Evolutionary conservation across 208 protist genomes (phyloP).

Genomic region (Vickermania spadyakhi): DNA sequence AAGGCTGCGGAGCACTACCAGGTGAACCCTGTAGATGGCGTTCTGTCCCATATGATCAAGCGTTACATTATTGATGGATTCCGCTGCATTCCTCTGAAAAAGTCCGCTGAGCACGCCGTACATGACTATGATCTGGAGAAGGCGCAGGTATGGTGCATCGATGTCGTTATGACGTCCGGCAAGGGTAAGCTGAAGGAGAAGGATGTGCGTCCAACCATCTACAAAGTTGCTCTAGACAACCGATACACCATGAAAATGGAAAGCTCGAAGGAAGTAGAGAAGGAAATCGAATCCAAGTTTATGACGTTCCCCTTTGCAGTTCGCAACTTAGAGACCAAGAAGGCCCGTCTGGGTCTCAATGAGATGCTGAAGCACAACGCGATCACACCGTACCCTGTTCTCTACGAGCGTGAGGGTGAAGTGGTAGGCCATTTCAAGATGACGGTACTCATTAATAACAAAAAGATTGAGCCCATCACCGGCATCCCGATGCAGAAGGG

Average conservation of each 20-base stretch:
- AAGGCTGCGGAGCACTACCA: conserved; percentile 92
- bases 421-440: conserved; percentile 88
- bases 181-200: conserved; percentile 89
- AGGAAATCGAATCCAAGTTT: conserved; percentile 93
- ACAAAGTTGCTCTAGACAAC: conserved; percentile 93
- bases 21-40: conserved; percentile 93
- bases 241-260: conserved; percentile 97
- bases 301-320: conserved; percentile 95
- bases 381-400: conserved; percentile 95
- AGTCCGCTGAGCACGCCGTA: conserved; percentile 89
- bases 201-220: conserved; percentile 87
- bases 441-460: conserved; percentile 84
- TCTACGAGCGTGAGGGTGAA: conserved; percentile 92
- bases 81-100: conserved; percentile 92
- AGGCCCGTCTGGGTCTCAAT: conserved; percentile 89
- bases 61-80: conserved; percentile 97
- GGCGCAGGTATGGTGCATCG: conserved; percentile 88
- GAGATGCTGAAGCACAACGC: conserved; percentile 96
- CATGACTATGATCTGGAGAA: conserved; percentile 91
- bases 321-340: conserved; percentile 91
- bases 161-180: conserved; percentile 83
- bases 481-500: conserved; percentile 83
- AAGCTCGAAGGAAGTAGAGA: conserved; percentile 91
- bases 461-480: conserved; percentile 86
- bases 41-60: conserved; percentile 97